Conservation (phyloP, 169 alveolate species). For the Cryptosporidium felis region DNA sequence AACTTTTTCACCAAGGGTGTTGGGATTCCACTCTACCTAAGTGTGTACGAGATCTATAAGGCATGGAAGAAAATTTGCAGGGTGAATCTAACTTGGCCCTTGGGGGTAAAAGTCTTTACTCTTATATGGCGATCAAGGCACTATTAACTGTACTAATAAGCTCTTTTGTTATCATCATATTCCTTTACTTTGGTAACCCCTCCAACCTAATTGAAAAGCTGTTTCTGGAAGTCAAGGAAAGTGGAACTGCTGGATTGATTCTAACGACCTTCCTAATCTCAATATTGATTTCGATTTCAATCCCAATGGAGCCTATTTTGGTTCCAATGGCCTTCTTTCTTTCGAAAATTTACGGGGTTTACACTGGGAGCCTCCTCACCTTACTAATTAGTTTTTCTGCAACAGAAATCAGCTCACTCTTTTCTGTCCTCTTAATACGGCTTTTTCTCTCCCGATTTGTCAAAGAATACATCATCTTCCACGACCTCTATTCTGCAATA, state of each 20-base stretch:
- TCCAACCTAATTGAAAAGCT: not conserved
- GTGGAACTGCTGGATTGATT: not conserved
- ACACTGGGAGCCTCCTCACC: not conserved
- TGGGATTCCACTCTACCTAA: too few species aligned
- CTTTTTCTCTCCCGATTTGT: not conserved
- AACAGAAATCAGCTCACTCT: constrained; percentile 13
- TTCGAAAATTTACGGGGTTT: not conserved
- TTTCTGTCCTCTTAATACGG: not conserved
- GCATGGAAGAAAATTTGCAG: too few species aligned
- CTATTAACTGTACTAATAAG: not conserved
- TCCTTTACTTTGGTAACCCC: not conserved
- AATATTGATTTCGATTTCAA: constrained; percentile 5
- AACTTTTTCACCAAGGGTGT: too few species aligned
- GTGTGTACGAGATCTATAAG: too few species aligned
- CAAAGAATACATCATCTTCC: not conserved
- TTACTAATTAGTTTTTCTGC: constrained; percentile 3
- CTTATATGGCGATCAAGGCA: constrained; percentile 22
- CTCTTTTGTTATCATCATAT: not conserved
- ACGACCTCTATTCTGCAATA: not conserved
- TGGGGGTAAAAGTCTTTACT: too few species aligned
- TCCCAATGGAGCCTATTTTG: constrained; percentile 51
- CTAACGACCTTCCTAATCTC: constrained; percentile 2
- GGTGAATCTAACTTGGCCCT: too few species aligned
- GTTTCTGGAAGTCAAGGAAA: not conserved
- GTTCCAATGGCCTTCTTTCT: constrained; percentile 34